Base-by-base conservation (phyloP, 148 eudicot species). In the Dianthus caryophyllus region DNA sequence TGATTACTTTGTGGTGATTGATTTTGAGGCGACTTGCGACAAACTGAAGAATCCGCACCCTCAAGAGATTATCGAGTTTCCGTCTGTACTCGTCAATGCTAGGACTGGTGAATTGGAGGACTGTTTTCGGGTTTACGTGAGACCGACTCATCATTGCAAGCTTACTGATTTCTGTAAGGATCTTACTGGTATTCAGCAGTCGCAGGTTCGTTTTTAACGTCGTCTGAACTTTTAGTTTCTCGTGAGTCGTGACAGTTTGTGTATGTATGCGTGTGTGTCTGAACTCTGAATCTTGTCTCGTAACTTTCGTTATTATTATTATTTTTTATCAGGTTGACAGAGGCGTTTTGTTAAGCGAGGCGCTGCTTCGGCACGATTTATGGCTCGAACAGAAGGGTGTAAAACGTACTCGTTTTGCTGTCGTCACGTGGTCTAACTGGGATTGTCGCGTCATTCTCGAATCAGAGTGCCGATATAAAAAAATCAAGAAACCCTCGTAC, bases 1-100 rank as follows among this genome's bases (percentile, higher is more conserved):
- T 55, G 88, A 90, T 41, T 87, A 85, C 73, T 90, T 93, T 79
- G 96, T 93, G 78, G 98, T 93, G 47, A 93, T 93, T 67, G 98
- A 93, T 66, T 93, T 93, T 70, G 98, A 93, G 86, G 98, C 98
- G 55, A 93, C 98, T 62, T 93, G 98, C 73, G 98, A 93, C 70
- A 88, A 82, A 74, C 88, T 69, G 44, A 83, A 68, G 70, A 82
- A 76, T 50, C 96, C 95, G 64, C 81, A 83, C 70, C 98, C 98
- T 7, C 98, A 93, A 67, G 98, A 93, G 81, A 93, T 93, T 39
- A 93, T 93, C 68, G 98, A 93, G 84, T 93, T 93, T 21, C 98
- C 98, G 52, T 85, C 98, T 49, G 96, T 93, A 31, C 82, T 93
- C 55, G 96, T 93, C 62, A 90, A 84, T 76, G 81, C 92, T 72